A percentile compares a stretch with the other conserved stretches of the same genome.
These are phyloP conservation scores for Mortierella claussenii DNA, from an alignment of 192 early-diverging fungal genomes.

Conservation along the genomic window DNA sequence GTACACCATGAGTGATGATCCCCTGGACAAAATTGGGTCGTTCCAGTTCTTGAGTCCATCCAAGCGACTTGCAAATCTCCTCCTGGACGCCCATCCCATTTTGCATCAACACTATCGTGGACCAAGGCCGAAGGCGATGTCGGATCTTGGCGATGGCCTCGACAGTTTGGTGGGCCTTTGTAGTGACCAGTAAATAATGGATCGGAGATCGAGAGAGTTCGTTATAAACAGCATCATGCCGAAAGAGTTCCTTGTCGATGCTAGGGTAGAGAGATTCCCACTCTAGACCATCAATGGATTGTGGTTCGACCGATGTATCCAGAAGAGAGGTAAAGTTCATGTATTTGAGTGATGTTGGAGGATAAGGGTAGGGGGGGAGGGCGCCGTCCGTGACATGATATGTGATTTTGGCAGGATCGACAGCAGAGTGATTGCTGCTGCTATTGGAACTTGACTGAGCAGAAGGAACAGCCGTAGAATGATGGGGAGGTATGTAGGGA, in stretches of 20 bases:
- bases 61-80: conserved; percentile 58
- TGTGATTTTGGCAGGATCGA: not conserved
- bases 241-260: conserved; percentile 21
- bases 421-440: not conserved
- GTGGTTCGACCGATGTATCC: conserved; percentile 25
- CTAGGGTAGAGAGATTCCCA: conserved; percentile 45
- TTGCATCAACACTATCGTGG: conserved; percentile 70
- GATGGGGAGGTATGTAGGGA: conserved; percentile 31
- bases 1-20: conserved; percentile 53
- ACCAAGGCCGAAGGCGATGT: conserved; percentile 57
- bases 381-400: not conserved
- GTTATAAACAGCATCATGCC: conserved; percentile 36
- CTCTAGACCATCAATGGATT: conserved; percentile 45
- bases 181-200: conserved; percentile 65
- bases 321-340: conserved; percentile 18
- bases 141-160: conserved; percentile 61
- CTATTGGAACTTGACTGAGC: no score
- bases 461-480: no score
- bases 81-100: conserved; percentile 74
- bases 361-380: not conserved
- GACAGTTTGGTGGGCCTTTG: conserved; percentile 73
- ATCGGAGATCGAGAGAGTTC: conserved; percentile 55
- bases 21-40: conserved; percentile 43
- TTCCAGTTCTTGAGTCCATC: conserved; percentile 60
- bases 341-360: conserved; percentile 53